Evolutionary conservation across 768 basidiomycete genomes (phyloP), one percentile per base, ranked within the genome.

Genomic region (Tubosaeta sp.): DNA sequence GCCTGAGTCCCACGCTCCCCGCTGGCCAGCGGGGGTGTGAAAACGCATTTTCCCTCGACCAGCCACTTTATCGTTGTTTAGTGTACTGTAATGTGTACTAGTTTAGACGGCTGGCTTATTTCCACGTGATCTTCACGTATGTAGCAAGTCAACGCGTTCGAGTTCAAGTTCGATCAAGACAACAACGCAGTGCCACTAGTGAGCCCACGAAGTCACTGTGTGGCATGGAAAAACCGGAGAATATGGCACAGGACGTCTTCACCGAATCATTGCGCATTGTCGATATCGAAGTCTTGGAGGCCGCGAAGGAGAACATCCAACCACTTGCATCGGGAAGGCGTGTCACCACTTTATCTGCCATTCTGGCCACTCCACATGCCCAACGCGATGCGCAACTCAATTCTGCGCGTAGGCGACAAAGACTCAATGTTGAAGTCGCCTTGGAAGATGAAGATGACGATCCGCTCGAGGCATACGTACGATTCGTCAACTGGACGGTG

Each of bases 401-500:
- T 22, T 76, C 80, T 1, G 82, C 83, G 19, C 80, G 86, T 35
- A 81, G 80, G 54, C 71, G 84, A 22, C 80, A 86, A 19, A 80
- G 87, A 12, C 76, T 87, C 45, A 89, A 91, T 53, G 81, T 89
- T 14, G 80, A 86, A 59, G 63, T 88, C 10, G 83, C 87, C 1
- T 61, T 90, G n/a, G 71, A 77, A 52, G 77, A 81, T 51, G 92
- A 92, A 33, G 89, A 91, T 34, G 85, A 86, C 42, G 86, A 88
- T 50, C 84, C 91, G 0, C 75, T 98, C 35, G 93, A 95, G 55
- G 87, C 90, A 1, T 95, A 94, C 61, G 84, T 82, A 61, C 77
- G 79, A 54, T 84, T 97, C 58, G 86, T 98, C 47, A 80, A 88
- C 46, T 98, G 95, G 90, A 94, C 90, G 1, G 72, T 94, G 39